Evolutionary conservation across 805 yeast genomes (phyloP).

Genomic region (Yarrowia yakushimensis): DNA sequence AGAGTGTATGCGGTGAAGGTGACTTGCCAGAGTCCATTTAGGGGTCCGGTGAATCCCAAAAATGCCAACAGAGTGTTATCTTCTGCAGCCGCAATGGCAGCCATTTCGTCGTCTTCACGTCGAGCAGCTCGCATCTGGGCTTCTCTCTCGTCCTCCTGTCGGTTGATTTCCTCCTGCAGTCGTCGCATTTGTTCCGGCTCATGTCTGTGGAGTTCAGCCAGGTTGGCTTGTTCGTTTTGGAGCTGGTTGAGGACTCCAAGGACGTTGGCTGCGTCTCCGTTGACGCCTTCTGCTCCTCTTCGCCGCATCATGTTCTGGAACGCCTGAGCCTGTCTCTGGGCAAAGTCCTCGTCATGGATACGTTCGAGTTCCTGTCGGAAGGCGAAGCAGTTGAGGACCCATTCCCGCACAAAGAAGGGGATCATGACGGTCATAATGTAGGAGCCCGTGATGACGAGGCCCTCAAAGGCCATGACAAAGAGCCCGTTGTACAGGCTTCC

Average conservation of each 20-base stretch:
- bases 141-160: neutral
- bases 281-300: neutral
- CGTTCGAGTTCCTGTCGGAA: slow-evolving; percentile 30
- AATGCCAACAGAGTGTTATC: neutral
- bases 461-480: slow-evolving; percentile 32
- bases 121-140: neutral
- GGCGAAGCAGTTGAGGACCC: slow-evolving; percentile 37
- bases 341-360: neutral
- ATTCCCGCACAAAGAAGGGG: slow-evolving; percentile 41
- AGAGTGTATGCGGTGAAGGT: neutral
- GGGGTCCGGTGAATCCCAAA: slow-evolving; percentile 14
- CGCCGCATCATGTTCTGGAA: neutral
- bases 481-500: neutral
- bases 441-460: slow-evolving; percentile 33
- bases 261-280: neutral
- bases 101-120: neutral
- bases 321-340: slow-evolving; percentile 1
- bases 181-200: slow-evolving; percentile 4
- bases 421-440: slow-evolving; percentile 40
- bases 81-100: neutral
- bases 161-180: slow-evolving; percentile 19
- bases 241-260: neutral
- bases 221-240: neutral
- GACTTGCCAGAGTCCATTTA: neutral
- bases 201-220: neutral